Conservation (phyloP, 1,284 basidiomycete genomes). For the Leccinum laetum region DNA sequence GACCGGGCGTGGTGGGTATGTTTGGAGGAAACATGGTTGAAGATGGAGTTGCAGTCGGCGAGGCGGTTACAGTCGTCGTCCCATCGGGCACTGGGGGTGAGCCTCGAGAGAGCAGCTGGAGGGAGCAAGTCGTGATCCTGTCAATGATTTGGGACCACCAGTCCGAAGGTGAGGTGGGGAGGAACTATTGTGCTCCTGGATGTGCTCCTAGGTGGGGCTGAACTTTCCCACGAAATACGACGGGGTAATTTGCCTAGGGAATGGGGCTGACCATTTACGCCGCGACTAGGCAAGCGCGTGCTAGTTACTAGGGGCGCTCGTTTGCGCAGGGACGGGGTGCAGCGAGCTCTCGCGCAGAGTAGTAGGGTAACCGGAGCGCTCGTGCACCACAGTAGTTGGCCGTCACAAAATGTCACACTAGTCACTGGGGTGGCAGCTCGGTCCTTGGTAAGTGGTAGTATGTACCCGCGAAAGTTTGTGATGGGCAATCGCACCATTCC, state of each 20-base stretch:
- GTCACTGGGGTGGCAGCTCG: no score
- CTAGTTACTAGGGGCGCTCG: no score
- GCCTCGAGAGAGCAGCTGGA: conserved; percentile 22
- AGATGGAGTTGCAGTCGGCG: conserved; percentile 48
- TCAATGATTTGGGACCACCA: conserved; percentile 22
- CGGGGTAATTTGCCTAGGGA: no score
- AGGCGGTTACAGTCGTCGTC: conserved; percentile 63
- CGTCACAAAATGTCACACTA: no score
- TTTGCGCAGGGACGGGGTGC: no score
- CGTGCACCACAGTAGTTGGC: no score
- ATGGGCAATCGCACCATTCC: not conserved
- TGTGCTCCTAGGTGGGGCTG: conserved; percentile 57
- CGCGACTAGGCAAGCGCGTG: no score
- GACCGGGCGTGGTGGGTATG: conserved; percentile 51
- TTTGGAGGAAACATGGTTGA: conserved; percentile 37
- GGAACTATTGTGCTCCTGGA: conserved; percentile 53
- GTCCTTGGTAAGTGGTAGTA: no score
- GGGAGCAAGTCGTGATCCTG: conserved; percentile 36
- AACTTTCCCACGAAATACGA: conserved; percentile 7
- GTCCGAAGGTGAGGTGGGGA: conserved; percentile 37
- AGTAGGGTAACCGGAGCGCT: no score
- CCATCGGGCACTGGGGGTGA: conserved; percentile 43
- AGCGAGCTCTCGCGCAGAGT: no score
- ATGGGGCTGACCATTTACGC: no score
- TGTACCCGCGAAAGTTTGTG: not conserved